Evolutionary conservation across 23 red algal species (phyloP).

Genomic region (Agarophyton chilense): DNA sequence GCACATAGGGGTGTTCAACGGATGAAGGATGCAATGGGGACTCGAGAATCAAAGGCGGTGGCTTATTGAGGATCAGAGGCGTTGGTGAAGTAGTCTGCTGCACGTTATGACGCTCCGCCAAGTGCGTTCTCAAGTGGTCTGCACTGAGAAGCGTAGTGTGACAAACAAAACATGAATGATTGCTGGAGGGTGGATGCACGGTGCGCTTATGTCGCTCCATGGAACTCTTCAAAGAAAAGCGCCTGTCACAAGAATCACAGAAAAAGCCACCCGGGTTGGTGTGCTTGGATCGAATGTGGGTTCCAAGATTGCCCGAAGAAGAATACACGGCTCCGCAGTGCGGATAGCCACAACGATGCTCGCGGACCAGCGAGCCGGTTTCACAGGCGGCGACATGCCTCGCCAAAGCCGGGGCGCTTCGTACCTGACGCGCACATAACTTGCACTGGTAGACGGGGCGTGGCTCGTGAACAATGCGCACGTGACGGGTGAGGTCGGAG

Average conservation of each 20-base stretch:
- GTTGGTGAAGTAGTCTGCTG: not conserved
- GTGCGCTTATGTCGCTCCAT: conserved; percentile 14
- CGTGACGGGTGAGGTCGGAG: conserved; percentile 3
- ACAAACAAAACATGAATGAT: not conserved
- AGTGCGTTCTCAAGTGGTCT: not conserved
- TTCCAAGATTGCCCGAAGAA: conserved; percentile 14
- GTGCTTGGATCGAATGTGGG: conserved; percentile 20
- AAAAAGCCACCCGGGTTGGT: not conserved
- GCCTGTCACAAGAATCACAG: not conserved
- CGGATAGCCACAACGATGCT: conserved; percentile 16
- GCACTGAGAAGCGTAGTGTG: not conserved
- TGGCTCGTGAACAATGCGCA: not conserved
- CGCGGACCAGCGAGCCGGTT: not conserved
- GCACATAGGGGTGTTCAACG: not conserved
- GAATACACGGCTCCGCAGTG: conserved; percentile 14
- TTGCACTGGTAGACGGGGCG: not conserved
- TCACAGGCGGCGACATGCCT: not conserved
- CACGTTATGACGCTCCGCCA: not conserved
- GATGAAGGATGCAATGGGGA: not conserved
- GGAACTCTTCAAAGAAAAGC: conserved; percentile 38
- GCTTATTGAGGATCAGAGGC: not conserved
- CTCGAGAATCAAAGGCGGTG: not conserved
- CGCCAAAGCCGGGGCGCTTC: not conserved
- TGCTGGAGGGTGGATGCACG: not conserved
- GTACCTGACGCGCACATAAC: not conserved